Base-by-base conservation (phyloP, 176 grass and related monocot species). In the Rhynchospora breviuscula region DNA sequence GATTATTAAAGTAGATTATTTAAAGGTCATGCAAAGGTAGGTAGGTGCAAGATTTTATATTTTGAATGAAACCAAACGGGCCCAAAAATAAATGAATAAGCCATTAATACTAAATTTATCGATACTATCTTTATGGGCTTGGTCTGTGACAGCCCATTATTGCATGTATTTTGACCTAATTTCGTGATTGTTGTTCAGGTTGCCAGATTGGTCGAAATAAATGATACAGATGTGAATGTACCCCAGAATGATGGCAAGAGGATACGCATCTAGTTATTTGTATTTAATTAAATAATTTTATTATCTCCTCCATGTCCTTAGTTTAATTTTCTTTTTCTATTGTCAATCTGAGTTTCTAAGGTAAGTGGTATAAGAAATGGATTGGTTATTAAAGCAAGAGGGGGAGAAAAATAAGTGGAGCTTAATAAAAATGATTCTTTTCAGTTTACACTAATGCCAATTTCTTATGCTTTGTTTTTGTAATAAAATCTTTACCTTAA, bases 191-290 rank as follows among this genome's bases (percentile, higher is more conserved):
- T 51, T 63, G 8, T 82, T n/a, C 84, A 89, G 88, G 84, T 64
- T 25, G 8, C n/a, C 11, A 78, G 51, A 59, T 14, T 3, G 35
- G 81, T 51, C 19, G 49, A 26, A 69, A 83, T 79, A 46, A 78
- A 86, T 49, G 88, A 69, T 7, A 68, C 51, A 10, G 84, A 89
- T 83, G 59, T 67, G 77, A 79, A 79, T 33, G 88, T 89, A 18
- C 88, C 88, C 2, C 84, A 83, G 68, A 71, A 60, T 83, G 84
- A 89, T 79, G 79, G 79, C 45, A 89, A 89, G 79, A 82, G 88
- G 79, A 86, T 89, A 54, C 67, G 79, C 22, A 26, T 89, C 33
- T 86, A 89, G 79, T 71, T 44, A 31, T 43, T 60, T 80, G 3
- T 80, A 18, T 40, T 80, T n/a, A 62, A 70, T 10, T 46, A 21